phyloP scores from a whole-genome alignment of 1,284 basidiomycete species.

The Papiliotrema fonsecae region DNA sequence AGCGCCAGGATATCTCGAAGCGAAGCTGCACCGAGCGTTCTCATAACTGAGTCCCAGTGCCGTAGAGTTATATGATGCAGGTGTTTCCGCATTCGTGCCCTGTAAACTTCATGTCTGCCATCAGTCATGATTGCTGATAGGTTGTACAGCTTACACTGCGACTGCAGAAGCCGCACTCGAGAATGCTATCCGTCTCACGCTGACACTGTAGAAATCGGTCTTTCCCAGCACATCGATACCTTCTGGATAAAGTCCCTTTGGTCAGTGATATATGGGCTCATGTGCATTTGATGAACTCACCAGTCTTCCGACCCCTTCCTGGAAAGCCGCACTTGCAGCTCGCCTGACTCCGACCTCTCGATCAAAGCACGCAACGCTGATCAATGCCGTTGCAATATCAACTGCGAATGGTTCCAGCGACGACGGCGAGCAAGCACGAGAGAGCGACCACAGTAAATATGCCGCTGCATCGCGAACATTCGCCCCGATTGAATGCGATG shows the following conservation, averaged over 20 bases:
- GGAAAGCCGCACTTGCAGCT: conserved; percentile 95
- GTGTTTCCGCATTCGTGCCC: conserved; percentile 65
- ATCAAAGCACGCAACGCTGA: conserved; percentile 79
- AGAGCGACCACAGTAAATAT: conserved; percentile 92
- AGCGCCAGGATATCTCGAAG: conserved; percentile 63
- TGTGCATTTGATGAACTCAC: conserved; percentile 53
- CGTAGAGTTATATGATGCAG: conserved; percentile 68
- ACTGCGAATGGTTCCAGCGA: conserved; percentile 61
- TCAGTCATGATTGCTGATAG: neutral
- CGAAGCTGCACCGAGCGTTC: conserved; percentile 72
- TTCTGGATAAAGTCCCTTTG: conserved; percentile 77
- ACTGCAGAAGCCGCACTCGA: conserved; percentile 76
- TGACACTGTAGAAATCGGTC: conserved; percentile 93
- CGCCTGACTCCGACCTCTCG: conserved; percentile 92
- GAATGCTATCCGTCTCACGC: conserved; percentile 78
- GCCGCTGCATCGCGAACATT: conserved; percentile 91
- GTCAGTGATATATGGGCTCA: conserved; percentile 7
- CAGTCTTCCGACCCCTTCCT: conserved; percentile 91
- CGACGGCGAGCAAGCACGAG: conserved; percentile 64
- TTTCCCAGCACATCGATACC: conserved; percentile 88
- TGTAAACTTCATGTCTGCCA: conserved; percentile 60
- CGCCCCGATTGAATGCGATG: conserved; percentile 86
- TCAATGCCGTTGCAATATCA: conserved; percentile 65
- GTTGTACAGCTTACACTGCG: conserved; percentile 59
- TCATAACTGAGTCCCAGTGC: conserved; percentile 86